Base-by-base conservation (phyloP, 2,329 filamentous ascomycete genomes). In the Onygena corvina region DNA sequence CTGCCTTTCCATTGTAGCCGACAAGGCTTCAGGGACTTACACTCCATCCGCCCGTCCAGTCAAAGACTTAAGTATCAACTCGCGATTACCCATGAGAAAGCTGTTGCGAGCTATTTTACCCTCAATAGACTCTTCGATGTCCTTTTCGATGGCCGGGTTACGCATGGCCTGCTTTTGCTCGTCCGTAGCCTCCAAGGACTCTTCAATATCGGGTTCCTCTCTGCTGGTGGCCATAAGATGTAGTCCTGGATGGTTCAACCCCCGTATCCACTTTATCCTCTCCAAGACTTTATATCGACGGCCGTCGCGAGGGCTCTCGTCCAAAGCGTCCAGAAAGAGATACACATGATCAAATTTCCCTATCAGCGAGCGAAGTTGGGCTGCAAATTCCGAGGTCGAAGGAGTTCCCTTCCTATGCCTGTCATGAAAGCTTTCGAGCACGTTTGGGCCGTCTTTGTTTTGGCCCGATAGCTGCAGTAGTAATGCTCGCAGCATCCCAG, bases 161-260 rank as follows among this genome's bases (percentile, higher is more conserved):
- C 50, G 50, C 50, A 58, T 46, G n/a, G 42, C 18, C 9, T 56
- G 36, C 4, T 48, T 48, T 51, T 54, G 47, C 25, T 56, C 54
- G 4, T 44, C 4, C 8, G 48, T 8, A 21, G 53, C 33, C 11
- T 53, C 18, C 3, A 60, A 51, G 40, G 50, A 47, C 21, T 52
- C 35, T 18, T 52, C 53, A 34, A 58, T 58, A 47, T 57, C 55
- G 2, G 18, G 14, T 30, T 57, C 54, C 23, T 56, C 49, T 1
- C 60, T 54, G 49, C 59, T 60, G 1, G 59, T 59, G 3, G 57
- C 53, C 8, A 63, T 51, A 2, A 62, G 50, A 52, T 61, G 59
- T 4, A 62, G 11, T 25, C 53, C 29, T 34, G 58, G 48, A 3
- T 58, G 49, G 27, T 7, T 8, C 56, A 54, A 58, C 2, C 33